Conservation (phyloP, 2,329 filamentous ascomycete genomes). For the Epichloe uncinata region DNA sequence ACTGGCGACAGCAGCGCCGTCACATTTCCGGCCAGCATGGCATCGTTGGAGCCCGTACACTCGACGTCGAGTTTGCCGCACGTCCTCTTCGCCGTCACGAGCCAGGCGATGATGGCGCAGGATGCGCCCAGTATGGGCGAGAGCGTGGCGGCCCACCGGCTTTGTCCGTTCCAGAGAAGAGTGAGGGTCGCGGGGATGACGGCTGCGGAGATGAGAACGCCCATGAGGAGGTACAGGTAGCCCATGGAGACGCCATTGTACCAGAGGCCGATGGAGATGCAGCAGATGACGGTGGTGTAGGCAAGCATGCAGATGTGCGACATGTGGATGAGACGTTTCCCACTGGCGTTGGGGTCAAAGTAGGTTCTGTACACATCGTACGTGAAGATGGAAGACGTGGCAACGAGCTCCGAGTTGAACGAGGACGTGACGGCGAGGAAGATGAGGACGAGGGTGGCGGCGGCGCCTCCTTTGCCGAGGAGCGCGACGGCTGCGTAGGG, state of each 20-base stretch:
- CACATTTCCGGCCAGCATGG: slow-evolving; percentile 82
- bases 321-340: slow-evolving; percentile 66
- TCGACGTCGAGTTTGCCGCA: slow-evolving; percentile 56
- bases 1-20: slow-evolving; percentile 66
- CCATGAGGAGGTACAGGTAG: slow-evolving; percentile 83
- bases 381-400: slow-evolving; percentile 74
- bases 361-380: slow-evolving; percentile 86
- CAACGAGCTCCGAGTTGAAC: slow-evolving; percentile 71
- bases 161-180: slow-evolving; percentile 69
- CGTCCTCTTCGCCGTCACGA: slow-evolving; percentile 58
- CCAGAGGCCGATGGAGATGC: slow-evolving; percentile 61
- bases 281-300: slow-evolving; percentile 67
- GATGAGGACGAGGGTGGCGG: slow-evolving; percentile 64
- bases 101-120: slow-evolving; percentile 59
- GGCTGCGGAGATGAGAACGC: slow-evolving; percentile 74
- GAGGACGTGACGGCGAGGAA: slow-evolving; percentile 88
- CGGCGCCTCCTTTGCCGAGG: slow-evolving; percentile 68
- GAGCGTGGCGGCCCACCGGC: slow-evolving; percentile 54
- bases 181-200: slow-evolving; percentile 74
- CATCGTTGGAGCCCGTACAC: slow-evolving; percentile 69
- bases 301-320: slow-evolving; percentile 56
- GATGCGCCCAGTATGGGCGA: slow-evolving; percentile 54
- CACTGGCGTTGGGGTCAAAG: slow-evolving; percentile 63
- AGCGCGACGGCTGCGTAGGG: slow-evolving; percentile 77
- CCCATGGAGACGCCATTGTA: slow-evolving; percentile 75